Conservation (phyloP, 768 basidiomycete genomes). For the Collybia sp. region DNA sequence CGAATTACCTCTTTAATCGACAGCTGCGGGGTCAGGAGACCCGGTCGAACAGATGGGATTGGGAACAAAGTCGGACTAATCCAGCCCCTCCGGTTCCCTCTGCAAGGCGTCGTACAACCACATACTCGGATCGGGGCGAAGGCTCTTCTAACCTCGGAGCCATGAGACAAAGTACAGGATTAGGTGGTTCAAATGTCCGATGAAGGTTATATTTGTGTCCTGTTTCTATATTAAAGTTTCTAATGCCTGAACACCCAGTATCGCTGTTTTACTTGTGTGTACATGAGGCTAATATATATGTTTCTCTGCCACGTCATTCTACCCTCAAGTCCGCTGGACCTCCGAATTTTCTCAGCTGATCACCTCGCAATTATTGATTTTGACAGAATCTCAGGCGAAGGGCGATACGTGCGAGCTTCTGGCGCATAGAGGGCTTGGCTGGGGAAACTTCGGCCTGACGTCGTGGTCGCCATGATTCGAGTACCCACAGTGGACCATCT, state of each 20-base stretch:
- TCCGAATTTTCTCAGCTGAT: no score
- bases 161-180: conserved; percentile 74
- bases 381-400: no score
- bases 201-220: conserved; percentile 23
- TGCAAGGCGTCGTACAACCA: conserved; percentile 18
- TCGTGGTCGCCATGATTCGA: no score
- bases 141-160: conserved; percentile 65
- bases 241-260: background rate
- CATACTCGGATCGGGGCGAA: conserved; percentile 54
- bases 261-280: background rate
- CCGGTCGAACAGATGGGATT: conserved; percentile 41
- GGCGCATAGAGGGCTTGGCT: no score
- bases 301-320: no score
- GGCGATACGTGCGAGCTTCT: no score
- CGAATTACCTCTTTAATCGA: conserved; percentile 50
- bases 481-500: no score
- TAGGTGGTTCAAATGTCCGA: conserved; percentile 73
- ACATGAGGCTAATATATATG: no score
- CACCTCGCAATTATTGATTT: no score
- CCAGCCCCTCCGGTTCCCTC: conserved; percentile 20
- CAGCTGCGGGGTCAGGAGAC: conserved; percentile 14
- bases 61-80: conserved; percentile 44
- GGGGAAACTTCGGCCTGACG: no score
- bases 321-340: no score
- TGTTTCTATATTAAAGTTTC: background rate